phyloP scores from a whole-genome alignment of 2,329 filamentous ascomycete species.

The Emergomyces orientalis region DNA sequence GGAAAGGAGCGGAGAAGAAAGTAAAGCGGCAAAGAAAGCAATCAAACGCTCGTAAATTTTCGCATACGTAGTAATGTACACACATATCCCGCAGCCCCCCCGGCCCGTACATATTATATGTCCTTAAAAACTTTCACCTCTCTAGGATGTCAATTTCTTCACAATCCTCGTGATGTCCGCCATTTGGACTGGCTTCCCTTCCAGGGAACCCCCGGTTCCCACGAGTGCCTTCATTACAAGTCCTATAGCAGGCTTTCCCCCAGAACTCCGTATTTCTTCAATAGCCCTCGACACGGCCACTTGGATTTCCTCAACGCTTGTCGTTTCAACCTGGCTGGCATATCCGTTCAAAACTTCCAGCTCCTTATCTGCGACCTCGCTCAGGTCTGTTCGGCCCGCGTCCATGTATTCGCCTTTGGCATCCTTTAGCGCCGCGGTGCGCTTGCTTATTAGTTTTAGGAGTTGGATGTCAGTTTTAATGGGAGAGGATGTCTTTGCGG shows the following conservation, averaged over 20 bases:
- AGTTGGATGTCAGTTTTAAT: constrained; percentile 41
- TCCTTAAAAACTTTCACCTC: too few relatives aligned
- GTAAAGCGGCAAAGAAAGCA: not conserved
- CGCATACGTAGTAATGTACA: not conserved
- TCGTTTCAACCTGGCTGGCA: constrained; percentile 33
- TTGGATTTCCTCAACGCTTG: constrained; percentile 34
- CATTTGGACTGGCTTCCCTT: constrained; percentile 37
- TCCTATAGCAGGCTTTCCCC: constrained; percentile 31
- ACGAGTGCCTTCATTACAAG: constrained; percentile 36
- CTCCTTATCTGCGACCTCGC: constrained; percentile 38
- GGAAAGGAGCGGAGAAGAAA: not conserved
- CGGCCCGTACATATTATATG: too few relatives aligned
- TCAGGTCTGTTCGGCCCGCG: constrained; percentile 36
- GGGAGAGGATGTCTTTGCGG: constrained; percentile 38
- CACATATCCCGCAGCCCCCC: not conserved
- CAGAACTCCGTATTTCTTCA: constrained; percentile 26
- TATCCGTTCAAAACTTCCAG: constrained; percentile 39
- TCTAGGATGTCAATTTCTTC: constrained; percentile 27
- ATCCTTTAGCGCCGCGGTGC: constrained; percentile 28
- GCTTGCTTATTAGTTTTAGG: constrained; percentile 39
- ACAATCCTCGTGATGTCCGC: constrained; percentile 34
- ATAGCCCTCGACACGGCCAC: constrained; percentile 30
- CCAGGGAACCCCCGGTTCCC: constrained; percentile 32
- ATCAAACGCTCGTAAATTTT: not conserved
- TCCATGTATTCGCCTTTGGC: constrained; percentile 35